These are phyloP conservation scores for Megacollybia marginata DNA, from an alignment of 768 basidiomycete genomes.

Conservation along the genomic window DNA sequence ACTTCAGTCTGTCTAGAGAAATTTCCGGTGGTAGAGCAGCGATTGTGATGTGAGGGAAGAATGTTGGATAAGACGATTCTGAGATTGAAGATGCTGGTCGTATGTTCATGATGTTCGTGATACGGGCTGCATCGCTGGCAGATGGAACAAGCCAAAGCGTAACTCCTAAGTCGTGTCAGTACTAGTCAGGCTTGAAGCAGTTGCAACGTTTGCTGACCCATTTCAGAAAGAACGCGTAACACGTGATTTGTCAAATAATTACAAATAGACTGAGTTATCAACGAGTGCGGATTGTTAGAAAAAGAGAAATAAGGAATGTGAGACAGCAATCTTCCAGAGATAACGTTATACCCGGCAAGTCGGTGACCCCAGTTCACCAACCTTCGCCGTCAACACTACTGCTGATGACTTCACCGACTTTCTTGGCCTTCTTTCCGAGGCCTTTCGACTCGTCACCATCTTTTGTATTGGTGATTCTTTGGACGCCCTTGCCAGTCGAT, in stretches of 20 bases:
- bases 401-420: constrained; percentile 2
- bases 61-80: constrained; percentile 46
- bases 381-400: constrained; percentile 4
- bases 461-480: neutral
- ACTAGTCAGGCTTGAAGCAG: too few relatives aligned
- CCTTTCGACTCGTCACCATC: neutral
- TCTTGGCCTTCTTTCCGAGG: neutral
- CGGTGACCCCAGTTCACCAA: neutral
- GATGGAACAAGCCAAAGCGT: constrained; percentile 69
- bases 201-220: too few relatives aligned
- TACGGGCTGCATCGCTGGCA: constrained; percentile 29
- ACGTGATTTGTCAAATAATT: too few relatives aligned
- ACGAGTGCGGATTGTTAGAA: too few relatives aligned
- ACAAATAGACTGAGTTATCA: too few relatives aligned
- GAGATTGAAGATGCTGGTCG: constrained; percentile 16
- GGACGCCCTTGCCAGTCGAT: neutral
- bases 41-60: constrained; percentile 71
- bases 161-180: constrained; percentile 9
- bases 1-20: constrained; percentile 27
- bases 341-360: too few relatives aligned
- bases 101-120: constrained; percentile 41
- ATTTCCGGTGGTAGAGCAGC: constrained; percentile 24
- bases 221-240: too few relatives aligned
- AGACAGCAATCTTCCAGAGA: too few relatives aligned
- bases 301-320: too few relatives aligned